Evolutionary conservation across 148 eudicot genomes (phyloP).

Genomic region (Rhododendron molle): DNA sequence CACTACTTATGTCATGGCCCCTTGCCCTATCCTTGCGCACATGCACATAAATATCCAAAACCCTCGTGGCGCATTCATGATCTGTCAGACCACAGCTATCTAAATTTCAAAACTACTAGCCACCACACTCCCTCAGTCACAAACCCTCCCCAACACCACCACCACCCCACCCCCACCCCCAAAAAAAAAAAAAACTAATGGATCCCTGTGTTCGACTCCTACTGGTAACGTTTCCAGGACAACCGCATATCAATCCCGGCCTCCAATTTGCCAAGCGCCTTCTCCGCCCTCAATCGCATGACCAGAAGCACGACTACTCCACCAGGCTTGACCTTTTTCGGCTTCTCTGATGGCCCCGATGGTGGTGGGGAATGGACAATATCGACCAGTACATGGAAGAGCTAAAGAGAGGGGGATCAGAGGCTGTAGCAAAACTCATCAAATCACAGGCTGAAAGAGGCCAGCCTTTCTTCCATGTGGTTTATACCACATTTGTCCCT

Average conservation of each 20-base stretch:
- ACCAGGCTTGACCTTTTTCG: not conserved
- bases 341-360: slow-evolving; percentile 39
- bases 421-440: slow-evolving; percentile 16
- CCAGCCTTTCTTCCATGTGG: not conserved
- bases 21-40: no score
- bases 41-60: not conserved
- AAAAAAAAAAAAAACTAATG: no score
- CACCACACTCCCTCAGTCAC: not conserved
- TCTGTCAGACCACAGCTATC: not conserved
- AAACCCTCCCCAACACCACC: no score
- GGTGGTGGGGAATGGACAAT: slow-evolving; percentile 3
- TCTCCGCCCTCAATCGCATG: slow-evolving; percentile 13
- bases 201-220: slow-evolving; percentile 6
- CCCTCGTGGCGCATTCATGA: not conserved
- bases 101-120: not conserved
- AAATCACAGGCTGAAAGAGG: no score
- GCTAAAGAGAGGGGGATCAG: slow-evolving; percentile 14
- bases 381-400: slow-evolving; percentile 8
- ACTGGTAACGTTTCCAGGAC: slow-evolving; percentile 25
- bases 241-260: slow-evolving; percentile 55
- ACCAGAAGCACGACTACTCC: not conserved
- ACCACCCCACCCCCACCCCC: no score
- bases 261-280: slow-evolving; percentile 52
- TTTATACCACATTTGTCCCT: slow-evolving; percentile 33
- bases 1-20: no score